Base-by-base conservation (phyloP, 441 rosid genomes). In the Biscutella auriculata region DNA sequence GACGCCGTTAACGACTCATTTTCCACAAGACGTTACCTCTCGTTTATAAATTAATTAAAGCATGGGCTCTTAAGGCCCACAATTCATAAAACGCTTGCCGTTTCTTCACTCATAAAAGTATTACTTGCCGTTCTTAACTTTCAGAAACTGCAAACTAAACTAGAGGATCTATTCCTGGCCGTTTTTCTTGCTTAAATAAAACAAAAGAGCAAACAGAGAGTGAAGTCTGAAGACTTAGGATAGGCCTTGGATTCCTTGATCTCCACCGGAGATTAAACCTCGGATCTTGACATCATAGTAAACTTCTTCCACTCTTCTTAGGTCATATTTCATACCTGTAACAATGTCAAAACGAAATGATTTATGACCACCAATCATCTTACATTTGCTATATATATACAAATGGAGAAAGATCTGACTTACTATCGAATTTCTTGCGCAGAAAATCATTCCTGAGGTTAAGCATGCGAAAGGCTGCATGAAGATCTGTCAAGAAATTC, bases 351-450 rank as follows among this genome's bases (percentile, higher is more conserved):
- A 3, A 60, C 9, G 25, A 30, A 50, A 52, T 25, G 0, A 6
- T 21, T 56, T 15, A 54, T 46, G 23, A 13, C 3, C 3, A 26
- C n/a, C n/a, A 26, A 53, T 8, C 13, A 16, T 47, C 45, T 15
- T 1, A 43, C 39, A 43, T 13, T 44, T 3, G 9, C 36, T 11
- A 14, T 23, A 6, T 14, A 40, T n/a, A 16, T 3, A 27, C 39
- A 48, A 8, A 4, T 39, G 4, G 42, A 37, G 21, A 27, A 6
- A 25, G 17, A 28, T n/a, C 6, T 10, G 61, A 55, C 74, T 71
- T 78, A 92, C 98, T 70, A 51, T 92, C 98, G 57, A 92, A 92
- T 73, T 92, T 88, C 80, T 88, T 92, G 73, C 98, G 96, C 5
- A 92, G 79, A 58, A 92, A 88, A 71, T 92, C 98, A 57, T 92